Evolutionary conservation across 108 stramenopile species (phyloP).

Genomic region (Fistulifera pelliculosa): DNA sequence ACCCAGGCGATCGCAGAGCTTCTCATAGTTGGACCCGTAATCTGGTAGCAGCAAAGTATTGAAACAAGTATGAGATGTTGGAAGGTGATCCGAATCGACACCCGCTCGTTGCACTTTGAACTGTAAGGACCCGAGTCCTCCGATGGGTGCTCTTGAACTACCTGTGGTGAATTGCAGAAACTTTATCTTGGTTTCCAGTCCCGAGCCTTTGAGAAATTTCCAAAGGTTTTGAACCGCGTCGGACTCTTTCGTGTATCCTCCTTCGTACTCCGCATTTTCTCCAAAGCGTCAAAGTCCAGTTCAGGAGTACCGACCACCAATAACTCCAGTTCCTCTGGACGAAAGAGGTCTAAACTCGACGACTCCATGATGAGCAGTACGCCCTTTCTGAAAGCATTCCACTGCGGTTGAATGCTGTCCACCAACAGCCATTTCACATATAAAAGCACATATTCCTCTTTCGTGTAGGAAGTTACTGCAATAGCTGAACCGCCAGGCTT

Average conservation of each 20-base stretch:
- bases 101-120: slow-evolving; percentile 90
- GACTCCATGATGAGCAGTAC: slow-evolving; percentile 66
- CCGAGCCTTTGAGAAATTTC: slow-evolving; percentile 50
- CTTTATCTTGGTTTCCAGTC: slow-evolving; percentile 41
- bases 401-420: slow-evolving; percentile 66
- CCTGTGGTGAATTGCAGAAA: slow-evolving; percentile 92
- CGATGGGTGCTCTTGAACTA: slow-evolving; percentile 77
- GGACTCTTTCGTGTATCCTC: slow-evolving; percentile 55
- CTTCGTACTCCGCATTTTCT: slow-evolving; percentile 73
- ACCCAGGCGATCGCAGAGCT: slow-evolving; percentile 37
- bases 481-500: slow-evolving; percentile 74
- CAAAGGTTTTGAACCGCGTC: slow-evolving; percentile 65
- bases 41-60: slow-evolving; percentile 65
- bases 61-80: slow-evolving; percentile 92
- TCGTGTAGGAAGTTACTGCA: slow-evolving; percentile 71
- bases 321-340: slow-evolving; percentile 82
- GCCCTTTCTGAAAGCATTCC: slow-evolving; percentile 69
- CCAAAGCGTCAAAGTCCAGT: slow-evolving; percentile 76
- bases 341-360: slow-evolving; percentile 59
- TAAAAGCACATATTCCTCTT: slow-evolving; percentile 80
- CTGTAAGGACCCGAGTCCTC: slow-evolving; percentile 75
- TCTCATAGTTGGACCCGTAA: slow-evolving; percentile 57
- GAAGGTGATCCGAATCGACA: slow-evolving; percentile 76
- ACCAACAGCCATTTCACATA: slow-evolving; percentile 79
- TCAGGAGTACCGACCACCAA: slow-evolving; percentile 77